These are phyloP conservation scores for Marasmius tenuissimus DNA, from an alignment of 1,284 basidiomycete genomes.

Conservation along the genomic window DNA sequence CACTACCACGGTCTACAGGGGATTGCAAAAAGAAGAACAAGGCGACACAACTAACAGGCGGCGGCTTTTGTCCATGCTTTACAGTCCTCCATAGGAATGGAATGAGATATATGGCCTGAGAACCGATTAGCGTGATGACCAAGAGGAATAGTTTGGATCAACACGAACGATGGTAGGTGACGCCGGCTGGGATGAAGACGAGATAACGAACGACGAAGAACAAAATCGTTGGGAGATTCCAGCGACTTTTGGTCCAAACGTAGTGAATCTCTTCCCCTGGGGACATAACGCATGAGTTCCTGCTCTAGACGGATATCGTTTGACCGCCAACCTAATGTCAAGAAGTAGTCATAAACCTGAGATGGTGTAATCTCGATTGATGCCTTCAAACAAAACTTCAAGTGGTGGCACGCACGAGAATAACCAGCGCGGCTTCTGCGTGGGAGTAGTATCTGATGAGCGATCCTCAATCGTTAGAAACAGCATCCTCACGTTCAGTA, in stretches of 20 bases:
- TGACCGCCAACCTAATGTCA: not conserved
- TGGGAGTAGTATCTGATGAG: too few species aligned
- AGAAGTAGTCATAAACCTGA: not conserved
- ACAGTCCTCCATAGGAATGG: not conserved
- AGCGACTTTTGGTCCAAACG: not conserved
- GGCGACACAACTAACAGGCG: not conserved
- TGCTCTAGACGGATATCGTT: not conserved
- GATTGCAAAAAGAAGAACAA: too few species aligned
- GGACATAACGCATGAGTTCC: not conserved
- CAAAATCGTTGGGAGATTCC: not conserved
- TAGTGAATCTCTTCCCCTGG: not conserved
- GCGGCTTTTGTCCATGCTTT: not conserved
- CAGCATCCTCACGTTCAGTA: too few species aligned
- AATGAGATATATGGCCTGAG: not conserved
- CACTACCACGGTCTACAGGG: too few species aligned
- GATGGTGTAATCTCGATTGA: not conserved
- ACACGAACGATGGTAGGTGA: not conserved
- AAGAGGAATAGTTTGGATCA: too few species aligned
- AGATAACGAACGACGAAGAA: not conserved
- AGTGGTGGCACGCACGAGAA: not conserved
- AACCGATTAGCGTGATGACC: not conserved
- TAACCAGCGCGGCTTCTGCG: not conserved
- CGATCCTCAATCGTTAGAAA: too few species aligned
- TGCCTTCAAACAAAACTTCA: not conserved
- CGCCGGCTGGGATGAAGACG: too few species aligned